Conservation (phyloP, 441 rosid species). For the Bruguiera hainesii region DNA sequence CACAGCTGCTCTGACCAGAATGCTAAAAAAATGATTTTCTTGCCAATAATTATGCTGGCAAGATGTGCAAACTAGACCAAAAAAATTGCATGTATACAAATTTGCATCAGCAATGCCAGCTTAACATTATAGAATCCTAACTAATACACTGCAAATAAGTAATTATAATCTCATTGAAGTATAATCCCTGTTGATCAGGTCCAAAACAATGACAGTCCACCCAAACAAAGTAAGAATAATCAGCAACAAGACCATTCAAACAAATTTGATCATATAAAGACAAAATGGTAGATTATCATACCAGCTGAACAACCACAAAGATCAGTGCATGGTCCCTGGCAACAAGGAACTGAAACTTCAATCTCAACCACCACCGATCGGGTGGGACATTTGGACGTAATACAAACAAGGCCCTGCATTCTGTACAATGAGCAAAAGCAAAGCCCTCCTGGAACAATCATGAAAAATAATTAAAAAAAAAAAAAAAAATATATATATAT, state of each 20-base stretch:
- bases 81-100: too few relatives aligned
- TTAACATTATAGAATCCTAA: too few relatives aligned
- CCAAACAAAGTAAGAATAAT: conserved; percentile 9
- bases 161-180: background rate
- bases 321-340: conserved; percentile 95
- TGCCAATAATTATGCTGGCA: too few relatives aligned
- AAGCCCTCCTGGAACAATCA: conserved; percentile 86
- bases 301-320: conserved; percentile 95
- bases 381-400: conserved; percentile 95
- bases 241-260: conserved; percentile 9
- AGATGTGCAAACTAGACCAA: too few relatives aligned
- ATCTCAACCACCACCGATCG: conserved; percentile 99
- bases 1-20: too few relatives aligned
- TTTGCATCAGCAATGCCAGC: too few relatives aligned
- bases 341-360: conserved; percentile 97
- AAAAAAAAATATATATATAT: background rate
- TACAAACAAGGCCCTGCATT: conserved; percentile 90
- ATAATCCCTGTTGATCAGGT: background rate
- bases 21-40: too few relatives aligned
- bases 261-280: background rate
- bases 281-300: conserved; percentile 29
- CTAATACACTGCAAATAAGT: background rate
- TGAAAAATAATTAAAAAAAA: conserved; percentile 4
- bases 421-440: conserved; percentile 99
- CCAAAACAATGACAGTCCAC: background rate